A percentile compares a stretch with the other conserved stretches of the same genome.
Conservation (phyloP, 2,329 filamentous ascomycete species). For the Calonectria hongkongensis region DNA sequence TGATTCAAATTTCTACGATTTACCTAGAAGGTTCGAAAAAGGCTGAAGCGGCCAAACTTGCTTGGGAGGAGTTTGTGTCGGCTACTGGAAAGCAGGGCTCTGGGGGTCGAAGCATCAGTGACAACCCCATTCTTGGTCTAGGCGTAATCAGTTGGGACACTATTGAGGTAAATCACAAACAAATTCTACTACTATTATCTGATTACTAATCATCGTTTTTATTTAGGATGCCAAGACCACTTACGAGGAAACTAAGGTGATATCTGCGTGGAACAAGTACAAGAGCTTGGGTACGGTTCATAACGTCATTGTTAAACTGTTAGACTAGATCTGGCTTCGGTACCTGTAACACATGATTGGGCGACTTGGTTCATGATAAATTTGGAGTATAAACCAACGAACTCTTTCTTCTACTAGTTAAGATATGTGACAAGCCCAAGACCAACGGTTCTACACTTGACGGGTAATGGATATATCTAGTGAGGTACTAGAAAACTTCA, state of each 20-base stretch:
- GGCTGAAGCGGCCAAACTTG: neutral
- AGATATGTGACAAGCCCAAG: too few relatives aligned
- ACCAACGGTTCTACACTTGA: too few relatives aligned
- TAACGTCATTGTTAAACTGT: neutral
- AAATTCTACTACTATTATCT: neutral
- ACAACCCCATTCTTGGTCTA: neutral
- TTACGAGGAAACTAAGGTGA: neutral
- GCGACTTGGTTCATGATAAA: too few relatives aligned
- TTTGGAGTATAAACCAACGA: too few relatives aligned
- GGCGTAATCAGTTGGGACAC: neutral
- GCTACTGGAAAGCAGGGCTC: neutral
- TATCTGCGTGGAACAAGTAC: neutral
- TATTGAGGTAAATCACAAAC: neutral
- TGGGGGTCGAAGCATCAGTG: neutral
- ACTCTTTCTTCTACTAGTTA: too few relatives aligned
- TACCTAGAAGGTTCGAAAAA: neutral
- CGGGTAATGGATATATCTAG: too few relatives aligned
- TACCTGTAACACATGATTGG: too few relatives aligned
- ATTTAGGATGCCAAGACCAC: neutral
- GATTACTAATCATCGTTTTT: neutral
- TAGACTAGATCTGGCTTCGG: neutral
- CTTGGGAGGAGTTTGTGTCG: neutral
- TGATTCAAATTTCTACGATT: neutral
- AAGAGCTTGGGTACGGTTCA: conserved; percentile 10
- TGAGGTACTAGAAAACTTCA: too few relatives aligned